A percentile compares a stretch with the other conserved stretches of the same genome.
Conservation (phyloP, 768 basidiomycete genomes). For the Phanerochaete carnosa region DNA sequence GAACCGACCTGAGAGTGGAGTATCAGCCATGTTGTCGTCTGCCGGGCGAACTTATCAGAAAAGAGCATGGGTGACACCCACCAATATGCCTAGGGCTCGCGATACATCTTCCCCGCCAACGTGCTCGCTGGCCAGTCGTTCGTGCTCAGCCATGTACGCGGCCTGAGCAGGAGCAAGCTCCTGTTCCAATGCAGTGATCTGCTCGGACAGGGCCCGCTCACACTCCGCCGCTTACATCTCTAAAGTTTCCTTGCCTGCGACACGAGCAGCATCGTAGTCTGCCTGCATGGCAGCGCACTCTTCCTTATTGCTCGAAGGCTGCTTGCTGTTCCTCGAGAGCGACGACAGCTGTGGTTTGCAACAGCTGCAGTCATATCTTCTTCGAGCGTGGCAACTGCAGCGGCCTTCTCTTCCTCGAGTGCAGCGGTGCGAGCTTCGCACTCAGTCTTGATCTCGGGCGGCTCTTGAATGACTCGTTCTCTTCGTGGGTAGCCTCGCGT, state of each 20-base stretch:
- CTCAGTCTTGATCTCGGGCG: neutral
- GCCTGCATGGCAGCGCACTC: neutral
- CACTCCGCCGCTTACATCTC: neutral
- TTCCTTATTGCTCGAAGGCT: neutral
- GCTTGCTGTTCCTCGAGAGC: neutral
- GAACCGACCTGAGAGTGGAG: too few relatives aligned
- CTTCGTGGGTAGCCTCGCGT: neutral
- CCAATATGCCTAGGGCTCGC: too few relatives aligned
- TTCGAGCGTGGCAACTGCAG: too few relatives aligned
- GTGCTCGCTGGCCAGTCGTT: neutral
- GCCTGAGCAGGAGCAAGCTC: neutral
- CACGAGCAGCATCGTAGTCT: neutral
- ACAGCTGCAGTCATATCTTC: too few relatives aligned
- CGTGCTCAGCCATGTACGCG: conserved; percentile 2
- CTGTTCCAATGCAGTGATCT: neutral
- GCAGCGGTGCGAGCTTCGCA: neutral
- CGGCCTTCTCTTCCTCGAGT: too few relatives aligned
- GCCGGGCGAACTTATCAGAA: too few relatives aligned
- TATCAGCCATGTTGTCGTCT: too few relatives aligned
- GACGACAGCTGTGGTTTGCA: too few relatives aligned
- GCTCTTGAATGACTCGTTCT: neutral
- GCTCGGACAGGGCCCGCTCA: neutral
- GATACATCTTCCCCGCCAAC: too few relatives aligned
- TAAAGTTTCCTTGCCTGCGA: neutral
- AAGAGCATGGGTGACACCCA: too few relatives aligned